A percentile compares a stretch with the other conserved stretches of the same genome.
These are phyloP conservation scores for Suhomyces coccinellae DNA, from an alignment of 1,139 yeast species.

Conservation along the genomic window DNA sequence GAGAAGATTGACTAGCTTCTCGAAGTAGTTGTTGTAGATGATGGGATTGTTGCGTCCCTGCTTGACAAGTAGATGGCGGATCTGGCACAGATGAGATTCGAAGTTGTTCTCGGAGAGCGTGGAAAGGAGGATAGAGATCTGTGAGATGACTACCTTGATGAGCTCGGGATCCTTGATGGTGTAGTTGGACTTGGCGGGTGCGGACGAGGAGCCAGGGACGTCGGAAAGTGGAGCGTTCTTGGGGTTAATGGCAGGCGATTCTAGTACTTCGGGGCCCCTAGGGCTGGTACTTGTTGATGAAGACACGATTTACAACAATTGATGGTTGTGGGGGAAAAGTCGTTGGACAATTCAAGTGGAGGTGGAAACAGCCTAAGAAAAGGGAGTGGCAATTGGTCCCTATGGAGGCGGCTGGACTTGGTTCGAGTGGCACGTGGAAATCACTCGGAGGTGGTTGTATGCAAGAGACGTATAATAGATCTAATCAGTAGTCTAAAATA, in stretches of 20 bases:
- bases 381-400: conserved; percentile 4
- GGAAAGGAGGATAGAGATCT: conserved; percentile 52
- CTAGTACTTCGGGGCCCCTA: conserved; percentile 26
- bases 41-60: conserved; percentile 30
- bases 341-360: conserved; percentile 1
- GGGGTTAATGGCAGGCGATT: conserved; percentile 10
- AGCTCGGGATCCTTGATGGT: conserved; percentile 31
- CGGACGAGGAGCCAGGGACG: not conserved
- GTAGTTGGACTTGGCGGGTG: conserved; percentile 1
- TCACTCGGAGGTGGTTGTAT: conserved; percentile 1
- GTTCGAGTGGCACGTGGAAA: not conserved
- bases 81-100: conserved; percentile 44
- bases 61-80: conserved; percentile 46
- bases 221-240: conserved; percentile 6
- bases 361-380: not conserved
- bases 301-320: conserved; percentile 26
- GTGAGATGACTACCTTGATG: conserved; percentile 50
- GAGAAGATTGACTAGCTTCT: conserved; percentile 26
- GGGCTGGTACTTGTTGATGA: conserved; percentile 33
- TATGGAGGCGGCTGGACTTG: not conserved
- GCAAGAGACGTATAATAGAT: conserved; percentile 22
- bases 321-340: conserved; percentile 3
- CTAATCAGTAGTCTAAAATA: conserved; percentile 37
- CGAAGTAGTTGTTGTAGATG: conserved; percentile 30
- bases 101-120: conserved; percentile 44